A percentile compares a stretch with the other conserved stretches of the same genome.
These are phyloP conservation scores for Coffea canephora DNA, from an alignment of 257 asterid species.

Conservation along the genomic window DNA sequence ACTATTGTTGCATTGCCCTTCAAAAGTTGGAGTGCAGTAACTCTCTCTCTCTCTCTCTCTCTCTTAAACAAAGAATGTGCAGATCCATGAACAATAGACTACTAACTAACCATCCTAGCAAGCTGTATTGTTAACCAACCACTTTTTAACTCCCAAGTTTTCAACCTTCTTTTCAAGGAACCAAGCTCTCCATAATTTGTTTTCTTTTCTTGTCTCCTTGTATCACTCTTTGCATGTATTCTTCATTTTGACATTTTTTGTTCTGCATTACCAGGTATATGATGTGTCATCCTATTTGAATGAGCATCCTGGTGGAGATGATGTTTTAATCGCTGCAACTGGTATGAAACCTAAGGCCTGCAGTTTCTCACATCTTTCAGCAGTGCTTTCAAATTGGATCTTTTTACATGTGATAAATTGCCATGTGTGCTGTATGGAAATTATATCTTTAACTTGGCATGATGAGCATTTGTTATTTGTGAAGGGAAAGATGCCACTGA, in stretches of 20 bases:
- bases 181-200: not conserved
- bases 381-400: constrained; percentile 5
- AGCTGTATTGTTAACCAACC: not conserved
- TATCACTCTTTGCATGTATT: constrained; percentile 1
- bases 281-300: constrained; percentile 82
- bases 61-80: not conserved
- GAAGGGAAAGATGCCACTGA: constrained; percentile 90
- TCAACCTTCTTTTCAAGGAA: not conserved
- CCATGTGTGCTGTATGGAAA: not conserved
- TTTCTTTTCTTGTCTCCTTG: not conserved
- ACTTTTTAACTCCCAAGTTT: not conserved
- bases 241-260: not conserved
- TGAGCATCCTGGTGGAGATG: constrained; percentile 99
- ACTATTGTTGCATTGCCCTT: not conserved
- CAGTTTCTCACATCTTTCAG: not conserved
- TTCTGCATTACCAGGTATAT: constrained; percentile 63
- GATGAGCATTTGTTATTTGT: constrained; percentile 4
- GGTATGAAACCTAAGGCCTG: constrained; percentile 37
- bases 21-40: too few relatives aligned
- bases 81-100: not conserved
- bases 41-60: not conserved
- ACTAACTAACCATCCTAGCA: not conserved
- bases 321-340: constrained; percentile 58
- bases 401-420: not conserved
- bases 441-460: not conserved